Percentiles rank a stretch among this genome's conserved stretches.
Evolutionary conservation across 2,329 filamentous ascomycete genomes (phyloP).

Genomic region (Colletotrichum abscissum): DNA sequence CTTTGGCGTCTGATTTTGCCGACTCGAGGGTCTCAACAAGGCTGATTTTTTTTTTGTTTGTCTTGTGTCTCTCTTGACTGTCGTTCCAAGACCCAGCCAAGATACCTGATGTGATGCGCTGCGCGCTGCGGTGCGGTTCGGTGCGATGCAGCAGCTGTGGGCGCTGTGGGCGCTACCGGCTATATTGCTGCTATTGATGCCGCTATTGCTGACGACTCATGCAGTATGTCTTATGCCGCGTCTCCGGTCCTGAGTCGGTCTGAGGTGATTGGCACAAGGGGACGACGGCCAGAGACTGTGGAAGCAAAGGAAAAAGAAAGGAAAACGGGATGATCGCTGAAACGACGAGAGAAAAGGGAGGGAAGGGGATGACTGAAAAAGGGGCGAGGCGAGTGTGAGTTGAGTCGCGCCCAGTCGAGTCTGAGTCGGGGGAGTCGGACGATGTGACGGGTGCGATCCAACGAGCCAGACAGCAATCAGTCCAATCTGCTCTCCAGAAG

Average conservation of each 20-base stretch:
- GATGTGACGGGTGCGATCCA: not conserved
- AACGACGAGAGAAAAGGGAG: not conserved
- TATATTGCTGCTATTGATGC: not conserved
- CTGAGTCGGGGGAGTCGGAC: not conserved
- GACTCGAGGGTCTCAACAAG: not conserved
- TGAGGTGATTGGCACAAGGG: not conserved
- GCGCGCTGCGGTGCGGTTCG: not conserved
- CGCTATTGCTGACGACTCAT: slow-evolving; percentile 14
- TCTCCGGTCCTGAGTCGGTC: not conserved
- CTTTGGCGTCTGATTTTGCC: not conserved
- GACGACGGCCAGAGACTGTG: not conserved
- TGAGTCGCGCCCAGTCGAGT: not conserved
- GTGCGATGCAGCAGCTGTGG: not conserved
- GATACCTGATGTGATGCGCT: not conserved
- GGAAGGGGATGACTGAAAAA: not conserved
- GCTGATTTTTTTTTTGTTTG: not conserved
- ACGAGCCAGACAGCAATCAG: slow-evolving; percentile 1
- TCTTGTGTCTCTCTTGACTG: not conserved
- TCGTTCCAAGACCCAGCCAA: not conserved
- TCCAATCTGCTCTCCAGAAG: not conserved
- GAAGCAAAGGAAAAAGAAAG: not conserved
- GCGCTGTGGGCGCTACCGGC: not conserved
- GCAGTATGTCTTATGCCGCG: not conserved
- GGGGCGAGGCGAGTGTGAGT: not conserved
- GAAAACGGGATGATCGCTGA: not conserved